Conservation (phyloP, 495 filamentous ascomycete genomes). For the Podospora comata region DNA sequence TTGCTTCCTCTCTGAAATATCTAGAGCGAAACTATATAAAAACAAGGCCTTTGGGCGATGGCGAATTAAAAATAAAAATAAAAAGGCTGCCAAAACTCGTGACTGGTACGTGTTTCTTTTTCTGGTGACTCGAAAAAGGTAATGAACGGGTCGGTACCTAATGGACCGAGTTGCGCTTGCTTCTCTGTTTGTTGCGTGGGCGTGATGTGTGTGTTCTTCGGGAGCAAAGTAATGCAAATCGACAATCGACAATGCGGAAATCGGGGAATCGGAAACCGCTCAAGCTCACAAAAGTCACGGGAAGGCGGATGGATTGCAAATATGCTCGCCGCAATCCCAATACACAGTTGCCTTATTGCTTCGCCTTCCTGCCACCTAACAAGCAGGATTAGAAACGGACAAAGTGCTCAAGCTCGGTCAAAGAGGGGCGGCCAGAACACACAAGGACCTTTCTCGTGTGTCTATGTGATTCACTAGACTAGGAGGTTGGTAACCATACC, state of each 20-base stretch:
- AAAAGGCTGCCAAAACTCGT: neutral
- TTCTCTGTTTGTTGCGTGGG: neutral
- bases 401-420: neutral
- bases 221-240: neutral
- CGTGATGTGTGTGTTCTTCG: neutral
- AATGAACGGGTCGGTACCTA: neutral
- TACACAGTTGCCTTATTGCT: neutral
- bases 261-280: neutral
- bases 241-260: neutral
- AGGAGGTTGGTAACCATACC: neutral
- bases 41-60: neutral
- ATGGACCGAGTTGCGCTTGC: neutral
- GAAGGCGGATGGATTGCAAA: neutral
- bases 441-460: neutral
- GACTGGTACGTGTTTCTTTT: neutral
- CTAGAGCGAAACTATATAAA: neutral
- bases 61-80: neutral
- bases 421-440: neutral
- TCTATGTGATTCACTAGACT: neutral
- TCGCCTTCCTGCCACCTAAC: neutral
- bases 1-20: neutral
- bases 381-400: neutral
- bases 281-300: neutral
- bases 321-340: neutral
- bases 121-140: neutral